Evolutionary conservation across 345 rosid genomes (phyloP).

Genomic region (Ailanthus altissimus): DNA sequence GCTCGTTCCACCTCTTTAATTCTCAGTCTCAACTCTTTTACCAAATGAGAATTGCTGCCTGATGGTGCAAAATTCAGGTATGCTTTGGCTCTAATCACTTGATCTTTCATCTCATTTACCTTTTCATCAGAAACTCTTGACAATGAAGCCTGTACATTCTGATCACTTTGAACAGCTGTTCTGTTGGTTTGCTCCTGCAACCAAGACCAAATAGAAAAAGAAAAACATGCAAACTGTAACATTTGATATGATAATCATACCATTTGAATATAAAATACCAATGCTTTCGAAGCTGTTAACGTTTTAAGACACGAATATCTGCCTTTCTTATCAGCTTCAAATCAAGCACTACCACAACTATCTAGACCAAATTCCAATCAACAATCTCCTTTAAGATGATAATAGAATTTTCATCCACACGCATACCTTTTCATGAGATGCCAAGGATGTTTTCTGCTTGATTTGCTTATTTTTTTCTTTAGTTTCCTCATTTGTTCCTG

Average conservation of each 20-base stretch:
- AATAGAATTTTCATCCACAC: not conserved
- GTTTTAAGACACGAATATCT: not conserved
- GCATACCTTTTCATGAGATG: slow-evolving; percentile 51
- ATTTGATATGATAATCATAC: not conserved
- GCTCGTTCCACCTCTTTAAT: slow-evolving; percentile 73
- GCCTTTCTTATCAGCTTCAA: not conserved
- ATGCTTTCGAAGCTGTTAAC: not conserved
- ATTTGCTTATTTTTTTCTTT: slow-evolving; percentile 32
- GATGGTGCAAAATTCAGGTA: slow-evolving; percentile 65
- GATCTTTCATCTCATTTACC: slow-evolving; percentile 76
- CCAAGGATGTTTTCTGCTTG: slow-evolving; percentile 30
- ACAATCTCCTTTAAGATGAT: slow-evolving; percentile 1
- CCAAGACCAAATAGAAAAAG: slow-evolving; percentile 23
- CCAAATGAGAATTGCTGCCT: slow-evolving; percentile 69
- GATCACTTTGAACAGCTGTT: slow-evolving; percentile 32
- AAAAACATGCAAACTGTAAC: not conserved
- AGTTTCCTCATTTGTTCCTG: slow-evolving; percentile 47
- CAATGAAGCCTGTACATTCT: slow-evolving; percentile 31
- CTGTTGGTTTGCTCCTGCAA: slow-evolving; percentile 43
- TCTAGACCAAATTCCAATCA: not conserved
- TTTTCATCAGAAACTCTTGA: slow-evolving; percentile 50
- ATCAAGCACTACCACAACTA: slow-evolving; percentile 1
- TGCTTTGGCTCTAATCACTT: slow-evolving; percentile 72
- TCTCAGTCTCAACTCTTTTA: slow-evolving; percentile 68
- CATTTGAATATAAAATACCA: not conserved